A percentile compares a stretch with the other conserved stretches of the same genome.
Conservation (phyloP, 2,329 filamentous ascomycete species). For the Trichoderma semiorbis region DNA sequence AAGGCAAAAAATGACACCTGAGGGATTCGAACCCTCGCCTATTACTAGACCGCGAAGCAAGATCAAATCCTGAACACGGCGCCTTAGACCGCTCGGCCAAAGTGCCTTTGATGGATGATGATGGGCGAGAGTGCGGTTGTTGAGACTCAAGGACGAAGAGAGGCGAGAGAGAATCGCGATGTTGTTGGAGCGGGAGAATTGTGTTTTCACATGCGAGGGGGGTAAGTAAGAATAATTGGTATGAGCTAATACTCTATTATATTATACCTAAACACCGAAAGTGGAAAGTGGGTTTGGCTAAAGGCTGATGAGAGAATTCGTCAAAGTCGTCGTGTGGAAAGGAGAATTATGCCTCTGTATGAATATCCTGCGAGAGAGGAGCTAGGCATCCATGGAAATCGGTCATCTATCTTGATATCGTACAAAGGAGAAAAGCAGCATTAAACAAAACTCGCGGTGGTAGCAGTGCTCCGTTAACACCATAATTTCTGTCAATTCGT, state of each 20-base stretch:
- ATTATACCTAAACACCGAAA: background rate
- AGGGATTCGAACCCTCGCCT: constrained; percentile 18
- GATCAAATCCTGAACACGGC: constrained; percentile 14
- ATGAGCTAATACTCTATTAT: background rate
- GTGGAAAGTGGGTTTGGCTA: background rate
- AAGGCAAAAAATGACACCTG: constrained; percentile 8
- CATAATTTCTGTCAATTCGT: background rate
- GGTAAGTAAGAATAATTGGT: background rate
- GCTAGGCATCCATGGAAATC: background rate
- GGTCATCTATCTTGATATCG: background rate
- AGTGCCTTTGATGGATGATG: constrained; percentile 20
- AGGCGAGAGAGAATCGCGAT: background rate
- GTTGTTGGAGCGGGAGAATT: background rate
- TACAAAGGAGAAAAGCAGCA: too few relatives aligned
- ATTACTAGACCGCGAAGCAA: constrained; percentile 15
- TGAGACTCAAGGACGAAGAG: background rate
- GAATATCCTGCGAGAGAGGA: background rate
- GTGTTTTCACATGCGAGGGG: background rate
- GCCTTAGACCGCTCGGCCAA: constrained; percentile 20
- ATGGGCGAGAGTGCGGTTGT: background rate
- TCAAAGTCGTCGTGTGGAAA: background rate
- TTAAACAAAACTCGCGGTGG: background rate
- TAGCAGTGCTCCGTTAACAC: background rate
- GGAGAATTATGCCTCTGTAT: background rate
- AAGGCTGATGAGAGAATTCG: background rate